Conservation (phyloP, 768 basidiomycete genomes). For the Serendipita indica region DNA sequence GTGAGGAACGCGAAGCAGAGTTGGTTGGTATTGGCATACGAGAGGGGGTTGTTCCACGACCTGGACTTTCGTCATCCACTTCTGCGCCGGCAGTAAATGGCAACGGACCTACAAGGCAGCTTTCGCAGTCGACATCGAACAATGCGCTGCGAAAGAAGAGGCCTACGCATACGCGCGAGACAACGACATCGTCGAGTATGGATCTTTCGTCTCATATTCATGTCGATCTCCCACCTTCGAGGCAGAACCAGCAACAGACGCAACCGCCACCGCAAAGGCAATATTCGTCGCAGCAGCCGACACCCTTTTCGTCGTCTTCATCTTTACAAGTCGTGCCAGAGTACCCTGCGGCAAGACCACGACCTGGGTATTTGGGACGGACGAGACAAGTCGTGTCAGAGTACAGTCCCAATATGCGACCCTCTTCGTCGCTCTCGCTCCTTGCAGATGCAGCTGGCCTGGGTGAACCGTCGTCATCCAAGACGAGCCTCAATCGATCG, state of each 20-base stretch:
- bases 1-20: slow-evolving; percentile 1
- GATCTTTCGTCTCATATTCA: not conserved
- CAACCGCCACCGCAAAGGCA: too few species aligned
- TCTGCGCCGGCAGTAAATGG: not conserved
- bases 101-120: not conserved
- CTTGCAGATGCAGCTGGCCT: not conserved
- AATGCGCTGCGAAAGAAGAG: not conserved
- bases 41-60: too few species aligned
- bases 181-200: not conserved
- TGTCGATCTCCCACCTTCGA: not conserved
- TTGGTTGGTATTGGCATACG: not conserved
- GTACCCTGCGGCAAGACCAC: too few species aligned
- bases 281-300: too few species aligned
- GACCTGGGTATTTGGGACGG: not conserved
- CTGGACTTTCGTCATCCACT: too few species aligned
- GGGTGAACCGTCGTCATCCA: too few species aligned
- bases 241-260: too few species aligned
- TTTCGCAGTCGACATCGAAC: not conserved
- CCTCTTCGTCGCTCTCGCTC: too few species aligned
- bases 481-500: too few species aligned
- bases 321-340: too few species aligned
- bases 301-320: too few species aligned
- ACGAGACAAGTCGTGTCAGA: not conserved
- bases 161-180: not conserved
- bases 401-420: not conserved